Percentiles rank a stretch among this genome's conserved stretches.
Evolutionary conservation across 257 asterid genomes (phyloP).

Genomic region (Cordia subcordata): DNA sequence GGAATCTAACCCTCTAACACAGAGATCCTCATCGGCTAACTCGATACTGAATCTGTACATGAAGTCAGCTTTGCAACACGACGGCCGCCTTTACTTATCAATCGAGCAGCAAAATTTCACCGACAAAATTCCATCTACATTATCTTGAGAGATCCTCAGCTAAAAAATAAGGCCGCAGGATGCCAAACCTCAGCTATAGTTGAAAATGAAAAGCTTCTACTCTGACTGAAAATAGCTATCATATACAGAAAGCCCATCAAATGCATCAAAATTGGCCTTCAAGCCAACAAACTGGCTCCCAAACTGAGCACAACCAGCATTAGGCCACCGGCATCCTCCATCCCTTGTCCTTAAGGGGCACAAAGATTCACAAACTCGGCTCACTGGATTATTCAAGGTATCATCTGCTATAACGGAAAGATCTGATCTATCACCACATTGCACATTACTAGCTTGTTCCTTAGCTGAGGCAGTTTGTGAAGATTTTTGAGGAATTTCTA

Average conservation of each 20-base stretch:
- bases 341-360: slow-evolving; percentile 76
- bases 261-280: slow-evolving; percentile 91
- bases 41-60: no score
- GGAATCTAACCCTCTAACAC: no score
- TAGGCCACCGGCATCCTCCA: slow-evolving; percentile 90
- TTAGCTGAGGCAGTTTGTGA: slow-evolving; percentile 29
- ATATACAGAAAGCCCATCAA: slow-evolving; percentile 72
- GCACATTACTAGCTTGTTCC: slow-evolving; percentile 21
- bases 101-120: neutral
- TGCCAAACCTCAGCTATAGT: slow-evolving; percentile 9
- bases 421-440: slow-evolving; percentile 38
- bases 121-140: slow-evolving; percentile 25
- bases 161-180: neutral
- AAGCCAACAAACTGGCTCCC: slow-evolving; percentile 86
- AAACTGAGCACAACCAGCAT: slow-evolving; percentile 74
- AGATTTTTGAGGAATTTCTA: slow-evolving; percentile 60
- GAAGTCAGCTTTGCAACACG: no score
- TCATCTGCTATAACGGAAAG: slow-evolving; percentile 28
- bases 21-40: no score
- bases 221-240: slow-evolving; percentile 73
- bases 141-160: slow-evolving; percentile 15
- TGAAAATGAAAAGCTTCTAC: slow-evolving; percentile 22
- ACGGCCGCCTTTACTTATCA: no score
- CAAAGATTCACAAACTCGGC: slow-evolving; percentile 66
- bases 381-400: slow-evolving; percentile 37